Percentiles rank a stretch among this genome's conserved stretches.
Evolutionary conservation across 208 protist genomes (phyloP).

Genomic region (Trichomonas tenax): DNA sequence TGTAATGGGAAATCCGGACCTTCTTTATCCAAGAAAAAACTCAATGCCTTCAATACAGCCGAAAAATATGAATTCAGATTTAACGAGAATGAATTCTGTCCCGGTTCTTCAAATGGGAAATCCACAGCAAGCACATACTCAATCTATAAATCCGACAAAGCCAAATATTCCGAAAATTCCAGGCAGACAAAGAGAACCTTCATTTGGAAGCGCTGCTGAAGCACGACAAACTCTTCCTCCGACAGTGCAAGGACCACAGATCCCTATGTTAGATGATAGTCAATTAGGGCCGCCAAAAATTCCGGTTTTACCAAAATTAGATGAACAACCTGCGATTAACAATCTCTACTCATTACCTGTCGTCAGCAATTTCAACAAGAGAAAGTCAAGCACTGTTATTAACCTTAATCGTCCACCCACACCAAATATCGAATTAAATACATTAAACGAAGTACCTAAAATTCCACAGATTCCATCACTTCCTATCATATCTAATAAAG

Average conservation of each 20-base stretch:
- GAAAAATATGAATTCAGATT: neutral
- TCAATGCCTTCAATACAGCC: neutral
- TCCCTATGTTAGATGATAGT: neutral
- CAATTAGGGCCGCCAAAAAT: neutral
- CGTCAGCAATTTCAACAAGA: neutral
- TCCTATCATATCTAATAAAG: neutral
- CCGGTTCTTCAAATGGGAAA: neutral
- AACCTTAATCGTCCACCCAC: neutral
- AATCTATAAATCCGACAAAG: neutral
- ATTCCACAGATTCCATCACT: neutral
- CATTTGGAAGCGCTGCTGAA: neutral
- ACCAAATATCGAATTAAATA: neutral
- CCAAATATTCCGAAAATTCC: neutral
- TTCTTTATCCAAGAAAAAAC: neutral
- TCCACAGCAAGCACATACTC: neutral
- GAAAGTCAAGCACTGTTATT: neutral
- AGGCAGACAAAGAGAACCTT: neutral
- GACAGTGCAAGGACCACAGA: neutral
- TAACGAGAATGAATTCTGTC: neutral
- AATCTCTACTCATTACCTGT: neutral
- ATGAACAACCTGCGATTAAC: neutral
- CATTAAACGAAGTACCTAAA: neutral
- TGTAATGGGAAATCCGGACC: neutral
- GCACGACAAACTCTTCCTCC: neutral
- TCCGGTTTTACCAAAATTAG: neutral